phyloP scores from a whole-genome alignment of 441 rosid genomes.

The Kokia cookei region DNA sequence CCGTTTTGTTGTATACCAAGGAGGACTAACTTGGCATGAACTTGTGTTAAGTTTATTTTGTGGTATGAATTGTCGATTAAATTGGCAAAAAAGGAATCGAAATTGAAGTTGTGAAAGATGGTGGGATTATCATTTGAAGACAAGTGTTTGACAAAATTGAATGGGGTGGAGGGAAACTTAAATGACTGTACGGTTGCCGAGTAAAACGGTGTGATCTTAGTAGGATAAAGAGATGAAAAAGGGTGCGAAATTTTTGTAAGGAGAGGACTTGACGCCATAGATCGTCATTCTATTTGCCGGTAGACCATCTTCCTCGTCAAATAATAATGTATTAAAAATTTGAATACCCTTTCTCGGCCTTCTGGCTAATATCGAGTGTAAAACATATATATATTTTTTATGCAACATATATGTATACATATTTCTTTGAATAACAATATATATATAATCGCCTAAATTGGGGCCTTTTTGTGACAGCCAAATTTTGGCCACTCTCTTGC shows the following conservation, averaged over 20 bases:
- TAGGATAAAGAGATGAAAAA: neutral
- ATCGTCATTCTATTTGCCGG: neutral
- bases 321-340: neutral
- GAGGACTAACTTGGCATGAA: conserved; percentile 44
- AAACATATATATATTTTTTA: too few relatives aligned
- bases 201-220: neutral
- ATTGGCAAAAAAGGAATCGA: conserved; percentile 2
- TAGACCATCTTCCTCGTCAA: neutral
- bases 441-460: too few relatives aligned
- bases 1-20: conserved; percentile 36
- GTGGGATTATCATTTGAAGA: neutral
- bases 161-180: conserved; percentile 3
- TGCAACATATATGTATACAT: too few relatives aligned
- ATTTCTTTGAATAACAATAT: too few relatives aligned
- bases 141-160: conserved; percentile 6
- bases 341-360: too few relatives aligned
- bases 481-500: too few relatives aligned
- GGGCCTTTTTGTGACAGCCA: too few relatives aligned
- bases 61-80: conserved; percentile 37
- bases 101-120: neutral
- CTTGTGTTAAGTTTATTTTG: conserved; percentile 37
- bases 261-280: neutral
- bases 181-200: neutral
- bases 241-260: neutral
- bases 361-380: too few relatives aligned